A percentile compares a stretch with the other conserved stretches of the same genome.
These are phyloP conservation scores for Yamadazyma atlantica DNA, from an alignment of 1,139 yeast genomes.

Conservation along the genomic window DNA sequence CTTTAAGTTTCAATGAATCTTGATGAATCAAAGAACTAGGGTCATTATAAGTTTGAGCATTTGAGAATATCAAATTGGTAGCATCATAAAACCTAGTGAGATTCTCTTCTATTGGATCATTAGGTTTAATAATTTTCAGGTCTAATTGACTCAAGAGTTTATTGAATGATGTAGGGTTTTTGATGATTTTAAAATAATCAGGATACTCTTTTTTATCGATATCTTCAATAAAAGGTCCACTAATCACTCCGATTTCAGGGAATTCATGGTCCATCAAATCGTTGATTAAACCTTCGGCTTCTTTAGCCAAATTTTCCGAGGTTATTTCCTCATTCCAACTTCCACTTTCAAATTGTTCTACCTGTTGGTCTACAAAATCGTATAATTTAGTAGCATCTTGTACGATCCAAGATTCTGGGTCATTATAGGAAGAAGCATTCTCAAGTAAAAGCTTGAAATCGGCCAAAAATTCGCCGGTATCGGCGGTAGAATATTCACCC, in stretches of 20 bases:
- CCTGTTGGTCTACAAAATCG: slow-evolving; percentile 45
- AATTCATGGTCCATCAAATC: slow-evolving; percentile 44
- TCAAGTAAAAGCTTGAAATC: slow-evolving; percentile 59
- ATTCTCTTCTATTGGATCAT: slow-evolving; percentile 33
- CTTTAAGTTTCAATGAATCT: slow-evolving; percentile 50
- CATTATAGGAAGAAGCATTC: slow-evolving; percentile 65
- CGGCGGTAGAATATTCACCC: slow-evolving; percentile 28
- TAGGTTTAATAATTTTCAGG: slow-evolving; percentile 33
- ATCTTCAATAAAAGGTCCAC: slow-evolving; percentile 58
- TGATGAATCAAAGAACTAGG: slow-evolving; percentile 55
- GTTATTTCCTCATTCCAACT: slow-evolving; percentile 14
- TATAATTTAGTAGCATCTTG: slow-evolving; percentile 47
- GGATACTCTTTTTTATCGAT: slow-evolving; percentile 58
- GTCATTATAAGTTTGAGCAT: slow-evolving; percentile 60
- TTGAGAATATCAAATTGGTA: slow-evolving; percentile 49
- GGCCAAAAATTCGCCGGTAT: slow-evolving; percentile 42
- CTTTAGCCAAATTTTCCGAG: slow-evolving; percentile 22
- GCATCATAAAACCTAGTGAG: slow-evolving; percentile 50
- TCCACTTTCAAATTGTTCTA: slow-evolving; percentile 25
- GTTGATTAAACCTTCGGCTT: slow-evolving; percentile 27
- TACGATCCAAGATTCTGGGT: slow-evolving; percentile 61
- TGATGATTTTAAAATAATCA: slow-evolving; percentile 56
- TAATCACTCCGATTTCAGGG: slow-evolving; percentile 42
- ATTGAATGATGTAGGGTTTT: slow-evolving; percentile 57
- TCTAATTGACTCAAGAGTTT: slow-evolving; percentile 43